These are phyloP conservation scores for Abrus precatorius DNA, from an alignment of 306 rosid species.

Conservation along the genomic window DNA sequence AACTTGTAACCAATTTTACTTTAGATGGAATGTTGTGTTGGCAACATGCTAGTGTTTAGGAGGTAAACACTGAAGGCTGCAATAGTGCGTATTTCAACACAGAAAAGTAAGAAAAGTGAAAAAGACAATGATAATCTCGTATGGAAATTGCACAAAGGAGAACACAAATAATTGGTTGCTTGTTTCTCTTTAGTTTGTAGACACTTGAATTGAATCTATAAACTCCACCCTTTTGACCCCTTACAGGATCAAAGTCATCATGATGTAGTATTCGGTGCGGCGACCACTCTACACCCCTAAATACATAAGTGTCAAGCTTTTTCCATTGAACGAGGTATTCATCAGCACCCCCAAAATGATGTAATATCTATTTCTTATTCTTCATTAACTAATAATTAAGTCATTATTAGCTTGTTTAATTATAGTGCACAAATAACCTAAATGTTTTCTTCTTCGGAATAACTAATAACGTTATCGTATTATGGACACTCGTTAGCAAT, in stretches of 20 bases:
- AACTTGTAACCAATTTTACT: slow-evolving; percentile 38
- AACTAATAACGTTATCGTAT: too few species aligned
- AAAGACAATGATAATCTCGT: slow-evolving; percentile 51
- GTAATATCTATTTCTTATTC: too few species aligned
- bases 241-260: slow-evolving; percentile 3
- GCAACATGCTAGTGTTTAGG: slow-evolving; percentile 37
- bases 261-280: slow-evolving; percentile 15
- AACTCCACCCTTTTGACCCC: slow-evolving; percentile 39
- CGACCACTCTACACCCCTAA: background rate
- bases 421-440: too few species aligned
- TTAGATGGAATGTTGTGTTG: slow-evolving; percentile 55
- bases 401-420: too few species aligned
- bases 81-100: slow-evolving; percentile 50
- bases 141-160: slow-evolving; percentile 26
- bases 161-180: background rate
- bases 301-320: background rate
- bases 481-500: too few species aligned
- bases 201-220: background rate
- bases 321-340: background rate
- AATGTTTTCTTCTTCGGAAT: too few species aligned
- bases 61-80: background rate
- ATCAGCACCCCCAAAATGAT: background rate
- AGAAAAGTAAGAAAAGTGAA: slow-evolving; percentile 44
- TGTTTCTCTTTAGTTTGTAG: slow-evolving; percentile 19
- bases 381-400: too few species aligned